Evolutionary conservation across 129 eudicot genomes (phyloP), one percentile per base, ranked within the genome.

Genomic region (Silybum marianum): DNA sequence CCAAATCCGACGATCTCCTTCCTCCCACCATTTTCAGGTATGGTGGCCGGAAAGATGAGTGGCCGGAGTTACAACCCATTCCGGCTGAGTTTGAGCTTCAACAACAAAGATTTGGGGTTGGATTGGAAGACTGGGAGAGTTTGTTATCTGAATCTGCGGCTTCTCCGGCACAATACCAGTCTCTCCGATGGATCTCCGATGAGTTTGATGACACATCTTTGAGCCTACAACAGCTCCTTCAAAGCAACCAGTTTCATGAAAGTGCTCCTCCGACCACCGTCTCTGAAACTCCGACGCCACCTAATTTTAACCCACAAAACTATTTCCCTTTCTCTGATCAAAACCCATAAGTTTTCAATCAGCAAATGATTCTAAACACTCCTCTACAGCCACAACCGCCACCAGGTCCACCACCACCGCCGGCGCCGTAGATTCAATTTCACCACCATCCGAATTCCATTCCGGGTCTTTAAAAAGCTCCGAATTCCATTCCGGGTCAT

Each of bases 151-250:
- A 88, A 81, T 73, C 91, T 13, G 80, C 70, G 0, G 76, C 83
- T 71, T 60, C 74, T 32, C 84, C 75, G 60, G 84, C 83, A 10
- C 87, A 84, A 69, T 93, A 91, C 68, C 92, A 83, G 84, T 80
- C 89, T 72, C 90, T 91, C 46, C 88, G 90, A 78, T 91, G 93
- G 96, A 87, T 87, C 75, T 82, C 87, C 69, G 90, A 90, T 39
- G 96, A 87, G 75, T 82, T 82, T 54, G 96, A 89, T 19, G 93
- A 91, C 74, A 66, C 86, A 7, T 68, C 86, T 0, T 79, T 81
- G 25, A 82, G 85, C 73, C 71, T 89, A 18, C 90, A 91, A 69
- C 88, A 88, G 81, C 87, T 88, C 10, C 13, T 89, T 34, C 93
- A 85, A 22, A 73, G 71, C 9, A 78, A 71, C 38, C 88, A 81